These are phyloP conservation scores for Acanthochlamys bracteata DNA, from an alignment of 106 monocot species.

Conservation along the genomic window DNA sequence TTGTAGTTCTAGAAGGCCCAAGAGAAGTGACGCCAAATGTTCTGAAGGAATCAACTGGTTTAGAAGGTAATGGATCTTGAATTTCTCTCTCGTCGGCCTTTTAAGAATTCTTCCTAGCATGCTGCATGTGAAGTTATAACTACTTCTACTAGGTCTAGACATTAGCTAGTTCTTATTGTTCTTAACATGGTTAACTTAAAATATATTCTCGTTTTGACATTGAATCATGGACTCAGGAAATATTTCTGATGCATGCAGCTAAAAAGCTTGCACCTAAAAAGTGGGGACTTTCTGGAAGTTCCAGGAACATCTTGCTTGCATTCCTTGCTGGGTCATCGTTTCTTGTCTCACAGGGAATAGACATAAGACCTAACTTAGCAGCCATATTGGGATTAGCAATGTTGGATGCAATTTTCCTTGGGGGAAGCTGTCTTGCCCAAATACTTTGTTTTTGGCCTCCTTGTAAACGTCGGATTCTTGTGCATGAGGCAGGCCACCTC, in stretches of 20 bases:
- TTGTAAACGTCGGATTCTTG: conserved; percentile 68
- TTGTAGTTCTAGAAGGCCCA: conserved; percentile 78
- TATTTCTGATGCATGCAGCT: conserved; percentile 32
- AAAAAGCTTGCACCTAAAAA: conserved; percentile 87
- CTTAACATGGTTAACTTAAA: too few relatives aligned
- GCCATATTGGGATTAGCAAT: conserved; percentile 51
- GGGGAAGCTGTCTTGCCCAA: conserved; percentile 86
- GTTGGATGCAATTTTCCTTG: conserved; percentile 83
- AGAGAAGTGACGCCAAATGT: conserved; percentile 81
- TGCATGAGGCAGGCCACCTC: conserved; percentile 98
- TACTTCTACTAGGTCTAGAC: too few relatives aligned
- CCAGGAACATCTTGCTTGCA: conserved; percentile 40
- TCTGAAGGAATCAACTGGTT: conserved; percentile 81
- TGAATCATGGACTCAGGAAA: neutral
- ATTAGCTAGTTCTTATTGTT: too few relatives aligned
- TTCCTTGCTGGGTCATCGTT: conserved; percentile 67
- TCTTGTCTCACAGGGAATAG: conserved; percentile 75
- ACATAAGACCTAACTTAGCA: conserved; percentile 80
- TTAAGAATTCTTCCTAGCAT: neutral
- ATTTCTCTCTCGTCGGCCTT: neutral
- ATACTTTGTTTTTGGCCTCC: conserved; percentile 90
- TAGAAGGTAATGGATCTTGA: conserved; percentile 58
- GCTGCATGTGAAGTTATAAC: too few relatives aligned
- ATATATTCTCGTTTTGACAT: neutral
- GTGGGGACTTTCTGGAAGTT: conserved; percentile 80